Percentiles rank a stretch among this genome's conserved stretches.
Conservation (phyloP, 495 filamentous ascomycete genomes). For the Penicillium pancosmium region DNA sequence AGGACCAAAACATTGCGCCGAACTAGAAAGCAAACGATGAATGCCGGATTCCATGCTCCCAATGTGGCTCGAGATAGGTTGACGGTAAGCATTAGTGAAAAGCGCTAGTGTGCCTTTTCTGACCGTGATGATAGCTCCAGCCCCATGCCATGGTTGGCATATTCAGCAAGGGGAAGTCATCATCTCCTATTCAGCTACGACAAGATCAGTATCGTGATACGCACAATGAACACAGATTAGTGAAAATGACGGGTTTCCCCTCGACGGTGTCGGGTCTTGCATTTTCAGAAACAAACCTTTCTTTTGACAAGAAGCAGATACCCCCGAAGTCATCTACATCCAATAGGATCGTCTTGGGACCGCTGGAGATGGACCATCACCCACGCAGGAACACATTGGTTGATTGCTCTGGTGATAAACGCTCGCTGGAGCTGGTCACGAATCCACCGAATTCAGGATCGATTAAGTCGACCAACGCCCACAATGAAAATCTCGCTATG, state of each 20-base stretch:
- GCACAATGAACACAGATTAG: not conserved
- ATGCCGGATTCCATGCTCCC: constrained; percentile 64
- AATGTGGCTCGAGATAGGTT: constrained; percentile 64
- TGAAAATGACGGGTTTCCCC: not conserved
- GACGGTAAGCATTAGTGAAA: constrained; percentile 52
- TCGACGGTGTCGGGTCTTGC: constrained; percentile 46
- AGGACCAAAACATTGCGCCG: constrained; percentile 36
- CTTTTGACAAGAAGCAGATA: constrained; percentile 41
- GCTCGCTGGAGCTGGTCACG: not conserved
- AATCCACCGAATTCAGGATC: not conserved
- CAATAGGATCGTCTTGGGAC: no score
- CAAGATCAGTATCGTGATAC: constrained; percentile 37
- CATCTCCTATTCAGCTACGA: constrained; percentile 54
- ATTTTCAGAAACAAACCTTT: constrained; percentile 69
- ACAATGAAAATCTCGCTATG: not conserved
- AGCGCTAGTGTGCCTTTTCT: constrained; percentile 22
- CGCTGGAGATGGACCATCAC: not conserved
- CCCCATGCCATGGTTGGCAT: constrained; percentile 55
- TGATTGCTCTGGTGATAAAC: not conserved
- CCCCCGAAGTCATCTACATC: not conserved
- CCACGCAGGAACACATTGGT: not conserved
- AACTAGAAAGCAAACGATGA: constrained; percentile 50
- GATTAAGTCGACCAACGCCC: not conserved
- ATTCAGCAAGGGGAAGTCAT: constrained; percentile 71
- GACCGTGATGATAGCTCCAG: constrained; percentile 49